These are phyloP conservation scores for Phytophthora pistaciae DNA, from an alignment of 352 stramenopile genomes.

Conservation along the genomic window DNA sequence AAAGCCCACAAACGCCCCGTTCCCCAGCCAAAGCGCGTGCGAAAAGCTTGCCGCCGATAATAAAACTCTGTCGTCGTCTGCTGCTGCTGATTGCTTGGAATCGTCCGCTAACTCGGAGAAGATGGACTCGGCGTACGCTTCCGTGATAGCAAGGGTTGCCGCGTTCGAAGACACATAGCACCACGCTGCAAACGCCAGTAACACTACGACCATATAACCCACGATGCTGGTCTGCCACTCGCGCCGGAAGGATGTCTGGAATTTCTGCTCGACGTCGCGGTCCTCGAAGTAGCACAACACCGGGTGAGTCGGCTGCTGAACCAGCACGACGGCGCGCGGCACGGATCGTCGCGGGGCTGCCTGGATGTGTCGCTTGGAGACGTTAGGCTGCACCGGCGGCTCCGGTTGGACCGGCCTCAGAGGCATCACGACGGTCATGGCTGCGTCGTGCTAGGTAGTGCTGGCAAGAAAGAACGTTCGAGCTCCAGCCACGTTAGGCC, in stretches of 20 bases:
- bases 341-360: slow-evolving; percentile 37
- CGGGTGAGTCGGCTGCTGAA: slow-evolving; percentile 54
- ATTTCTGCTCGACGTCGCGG: slow-evolving; percentile 63
- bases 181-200: slow-evolving; percentile 34
- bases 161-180: slow-evolving; percentile 35
- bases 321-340: slow-evolving; percentile 37
- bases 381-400: slow-evolving; percentile 7
- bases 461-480: neutral
- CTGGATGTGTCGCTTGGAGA: slow-evolving; percentile 44
- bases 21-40: slow-evolving; percentile 31
- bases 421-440: slow-evolving; percentile 31
- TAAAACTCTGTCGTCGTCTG: neutral
- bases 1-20: slow-evolving; percentile 33
- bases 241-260: slow-evolving; percentile 64
- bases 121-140: slow-evolving; percentile 22
- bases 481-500: neutral
- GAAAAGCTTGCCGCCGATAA: slow-evolving; percentile 15
- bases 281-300: slow-evolving; percentile 64
- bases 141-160: slow-evolving; percentile 28
- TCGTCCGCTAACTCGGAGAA: slow-evolving; percentile 7
- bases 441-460: neutral
- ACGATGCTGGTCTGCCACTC: slow-evolving; percentile 47
- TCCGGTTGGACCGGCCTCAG: slow-evolving; percentile 22
- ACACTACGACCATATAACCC: slow-evolving; percentile 43
- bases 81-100: neutral